Evolutionary conservation across 495 filamentous ascomycete genomes (phyloP).

Genomic region (Podospora anserina): DNA sequence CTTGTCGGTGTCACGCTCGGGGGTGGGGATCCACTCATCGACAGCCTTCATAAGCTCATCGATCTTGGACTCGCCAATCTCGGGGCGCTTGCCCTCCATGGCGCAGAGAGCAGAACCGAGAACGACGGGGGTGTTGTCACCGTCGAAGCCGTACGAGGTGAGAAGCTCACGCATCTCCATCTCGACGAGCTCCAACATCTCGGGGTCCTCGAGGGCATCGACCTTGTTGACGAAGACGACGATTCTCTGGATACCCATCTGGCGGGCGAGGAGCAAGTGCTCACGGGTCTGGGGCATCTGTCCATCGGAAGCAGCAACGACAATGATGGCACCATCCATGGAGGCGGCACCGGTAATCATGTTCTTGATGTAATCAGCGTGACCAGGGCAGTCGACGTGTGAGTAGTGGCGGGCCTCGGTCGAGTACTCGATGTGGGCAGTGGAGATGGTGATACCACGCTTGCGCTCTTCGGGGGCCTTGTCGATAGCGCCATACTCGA

Average conservation of each 20-base stretch:
- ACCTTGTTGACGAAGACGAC: constrained; percentile 99
- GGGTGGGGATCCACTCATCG: constrained; percentile 94
- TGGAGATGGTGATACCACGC: constrained; percentile 99
- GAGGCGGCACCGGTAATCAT: constrained; percentile 97
- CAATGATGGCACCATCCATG: constrained; percentile 98
- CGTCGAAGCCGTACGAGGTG: constrained; percentile 89
- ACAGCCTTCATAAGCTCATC: constrained; percentile 85
- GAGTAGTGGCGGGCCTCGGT: constrained; percentile 93
- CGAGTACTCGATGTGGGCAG: constrained; percentile 95
- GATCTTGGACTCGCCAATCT: constrained; percentile 82
- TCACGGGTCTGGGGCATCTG: constrained; percentile 99
- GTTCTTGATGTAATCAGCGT: constrained; percentile 99
- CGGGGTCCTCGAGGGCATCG: constrained; percentile 90
- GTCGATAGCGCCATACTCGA: constrained; percentile 96
- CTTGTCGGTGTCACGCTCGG: constrained; percentile 86
- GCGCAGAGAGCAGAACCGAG: constrained; percentile 95
- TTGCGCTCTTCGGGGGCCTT: constrained; percentile 99
- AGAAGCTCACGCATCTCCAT: constrained; percentile 99
- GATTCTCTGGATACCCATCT: constrained; percentile 95
- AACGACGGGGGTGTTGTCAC: constrained; percentile 94
- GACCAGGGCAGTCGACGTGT: constrained; percentile 98
- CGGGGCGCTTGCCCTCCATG: constrained; percentile 79
- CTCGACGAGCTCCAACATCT: constrained; percentile 99
- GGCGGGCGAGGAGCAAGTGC: constrained; percentile 93
- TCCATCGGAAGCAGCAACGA: constrained; percentile 96